Evolutionary conservation across 192 early-diverging fungal species (phyloP), one percentile per base, ranked within the genome.

Genomic region (Spizellomyces punctatus): DNA sequence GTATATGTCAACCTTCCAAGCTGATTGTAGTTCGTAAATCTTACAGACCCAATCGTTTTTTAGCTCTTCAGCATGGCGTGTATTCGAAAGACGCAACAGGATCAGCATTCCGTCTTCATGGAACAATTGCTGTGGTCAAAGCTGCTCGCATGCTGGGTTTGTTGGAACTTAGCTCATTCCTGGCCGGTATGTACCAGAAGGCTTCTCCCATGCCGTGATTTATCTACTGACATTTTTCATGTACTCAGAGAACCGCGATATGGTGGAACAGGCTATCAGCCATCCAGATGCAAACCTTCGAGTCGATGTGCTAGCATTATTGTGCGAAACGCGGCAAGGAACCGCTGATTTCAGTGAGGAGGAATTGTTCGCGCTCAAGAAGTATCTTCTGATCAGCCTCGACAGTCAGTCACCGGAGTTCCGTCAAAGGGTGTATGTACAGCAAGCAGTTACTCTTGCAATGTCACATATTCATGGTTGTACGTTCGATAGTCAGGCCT

Each of bases 321-420:
- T 96, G 8, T 94, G 93, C 71, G 95, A 95, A 64, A 86, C 91
- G 4, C 79, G 86, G 56, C 86, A 89, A n/a, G 81, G 86, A 16
- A 85, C 90, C 0, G 82, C 84, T 9, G 85, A 88, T 43, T 83
- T 91, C 22, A 85, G 82, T 21, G 64, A 64, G 8, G 77, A 81
- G 10, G 93, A 96, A 69, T 69, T 90, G n/a, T 71, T 80, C 0
- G 75, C 92, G 60, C 56, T 96, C 36, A 86, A 88, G 64, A 66
- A 77, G 27, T 91, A 92, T 52, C 75, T 96, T 27, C 80, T 83
- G 0, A 85, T 88, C 14, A 94, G 93, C 66, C 64, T 89, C 57
- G 91, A 88, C 48, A 86, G 84, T 14, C 89, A 90, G 21, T 88
- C 88, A 21, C 90, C 93, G 0, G 93, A 95, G 47, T 95, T 93